A percentile compares a stretch with the other conserved stretches of the same genome.
Evolutionary conservation across 2,329 filamentous ascomycete genomes (phyloP).

Genomic region (Mariannaea sp.): DNA sequence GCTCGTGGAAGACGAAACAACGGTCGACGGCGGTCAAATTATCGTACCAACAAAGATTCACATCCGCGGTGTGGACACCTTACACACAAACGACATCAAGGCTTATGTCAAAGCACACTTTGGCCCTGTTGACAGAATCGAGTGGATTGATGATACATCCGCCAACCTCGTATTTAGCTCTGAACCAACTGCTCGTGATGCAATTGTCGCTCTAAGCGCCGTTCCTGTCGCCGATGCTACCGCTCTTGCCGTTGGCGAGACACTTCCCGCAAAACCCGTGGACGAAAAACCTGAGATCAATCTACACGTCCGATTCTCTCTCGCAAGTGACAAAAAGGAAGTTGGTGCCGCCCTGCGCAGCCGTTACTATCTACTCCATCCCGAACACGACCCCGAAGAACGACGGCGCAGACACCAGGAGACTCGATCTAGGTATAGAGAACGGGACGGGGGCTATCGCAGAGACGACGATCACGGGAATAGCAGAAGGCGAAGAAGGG

Average conservation of each 20-base stretch:
- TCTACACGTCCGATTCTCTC: slow-evolving; percentile 75
- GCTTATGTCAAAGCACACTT: slow-evolving; percentile 74
- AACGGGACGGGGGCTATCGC: slow-evolving; percentile 51
- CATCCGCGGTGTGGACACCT: slow-evolving; percentile 78
- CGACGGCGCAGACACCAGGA: slow-evolving; percentile 62
- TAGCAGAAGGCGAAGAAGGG: slow-evolving; percentile 50
- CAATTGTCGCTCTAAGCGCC: slow-evolving; percentile 58
- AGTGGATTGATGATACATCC: slow-evolving; percentile 95
- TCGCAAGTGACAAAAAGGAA: slow-evolving; percentile 78
- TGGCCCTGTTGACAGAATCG: slow-evolving; percentile 64
- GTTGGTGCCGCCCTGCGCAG: slow-evolving; percentile 79
- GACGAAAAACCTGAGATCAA: slow-evolving; percentile 69
- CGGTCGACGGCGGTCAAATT: slow-evolving; percentile 34
- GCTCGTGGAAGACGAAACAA: slow-evolving; percentile 43
- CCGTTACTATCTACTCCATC: slow-evolving; percentile 90
- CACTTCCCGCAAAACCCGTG: slow-evolving; percentile 71
- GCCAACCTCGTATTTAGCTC: slow-evolving; percentile 81
- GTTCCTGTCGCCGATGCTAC: slow-evolving; percentile 58
- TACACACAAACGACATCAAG: slow-evolving; percentile 81
- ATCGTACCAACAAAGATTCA: slow-evolving; percentile 69
- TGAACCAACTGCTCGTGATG: slow-evolving; percentile 56
- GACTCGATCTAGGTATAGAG: slow-evolving; percentile 66
- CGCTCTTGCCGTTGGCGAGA: slow-evolving; percentile 63
- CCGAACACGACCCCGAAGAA: slow-evolving; percentile 83
- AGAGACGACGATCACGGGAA: slow-evolving; percentile 39